phyloP scores from a whole-genome alignment of 345 rosid species.

The Linum lewisii region DNA sequence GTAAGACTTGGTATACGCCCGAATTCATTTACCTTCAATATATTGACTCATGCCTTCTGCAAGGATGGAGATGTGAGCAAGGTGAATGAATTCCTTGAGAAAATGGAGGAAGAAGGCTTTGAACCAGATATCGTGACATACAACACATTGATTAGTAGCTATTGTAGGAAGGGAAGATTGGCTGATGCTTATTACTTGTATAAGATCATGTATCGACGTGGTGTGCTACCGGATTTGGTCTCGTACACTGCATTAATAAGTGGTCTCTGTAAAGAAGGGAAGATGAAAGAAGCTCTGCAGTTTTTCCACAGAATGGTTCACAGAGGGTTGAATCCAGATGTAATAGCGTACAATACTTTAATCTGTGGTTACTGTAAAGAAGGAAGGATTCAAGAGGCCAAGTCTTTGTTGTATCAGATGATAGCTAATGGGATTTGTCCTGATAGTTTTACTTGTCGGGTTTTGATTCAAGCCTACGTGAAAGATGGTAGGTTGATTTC shows the following conservation, averaged over 20 bases:
- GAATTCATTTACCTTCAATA: conserved; percentile 63
- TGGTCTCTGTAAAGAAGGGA: conserved; percentile 79
- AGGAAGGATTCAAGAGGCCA: conserved; percentile 53
- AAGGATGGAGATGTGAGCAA: conserved; percentile 29
- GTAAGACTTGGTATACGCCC: conserved; percentile 44
- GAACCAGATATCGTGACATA: conserved; percentile 85
- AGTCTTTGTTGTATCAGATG: conserved; percentile 53
- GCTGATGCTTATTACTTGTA: conserved; percentile 72
- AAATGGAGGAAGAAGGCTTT: conserved; percentile 95
- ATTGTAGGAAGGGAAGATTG: conserved; percentile 59
- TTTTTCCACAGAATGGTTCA: conserved; percentile 60
- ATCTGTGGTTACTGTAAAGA: conserved; percentile 65
- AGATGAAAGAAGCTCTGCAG: conserved; percentile 73
- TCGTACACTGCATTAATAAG: conserved; percentile 60
- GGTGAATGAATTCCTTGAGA: conserved; percentile 72
- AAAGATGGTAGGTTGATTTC: conserved; percentile 51
- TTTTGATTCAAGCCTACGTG: conserved; percentile 47
- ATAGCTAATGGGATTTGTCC: conserved; percentile 53
- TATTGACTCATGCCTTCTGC: conserved; percentile 66
- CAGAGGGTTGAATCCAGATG: conserved; percentile 55
- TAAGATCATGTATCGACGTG: conserved; percentile 59
- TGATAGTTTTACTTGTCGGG: conserved; percentile 44
- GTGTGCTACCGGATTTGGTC: conserved; percentile 70
- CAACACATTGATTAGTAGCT: conserved; percentile 68
- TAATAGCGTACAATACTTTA: conserved; percentile 61